Base-by-base conservation (phyloP, 768 basidiomycete species). In the Vararia minispora region DNA sequence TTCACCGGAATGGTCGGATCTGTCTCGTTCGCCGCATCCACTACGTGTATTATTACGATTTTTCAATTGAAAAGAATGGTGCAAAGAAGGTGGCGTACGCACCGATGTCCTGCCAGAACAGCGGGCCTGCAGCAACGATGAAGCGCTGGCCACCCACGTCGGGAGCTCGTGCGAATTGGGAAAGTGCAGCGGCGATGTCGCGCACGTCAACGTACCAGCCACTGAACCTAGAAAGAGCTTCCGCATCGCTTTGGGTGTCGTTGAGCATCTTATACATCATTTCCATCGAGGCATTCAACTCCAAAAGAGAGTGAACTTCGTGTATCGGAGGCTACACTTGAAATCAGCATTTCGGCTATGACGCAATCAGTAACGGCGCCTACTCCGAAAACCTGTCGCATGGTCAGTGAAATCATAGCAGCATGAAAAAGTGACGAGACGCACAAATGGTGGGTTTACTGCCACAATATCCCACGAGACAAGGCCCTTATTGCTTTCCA, bases 361-460 rank as follows among this genome's bases (percentile, higher is more conserved):
- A 7, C 18, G 16, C 11, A 1, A n/a, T n/a, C 11, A 1, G 22
- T n/a, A 20, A 12, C 28, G 11, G n/a, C n/a, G 7, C 26, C 9
- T 20, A 24, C 43, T 27, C 43, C 43, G 2, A 44, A 49, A 20
- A 49, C 25, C 11, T 2, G n/a, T n/a, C n/a, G n/a, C n/a, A n/a
- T n/a, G n/a, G n/a, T n/a, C n/a, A n/a, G n/a, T n/a, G n/a, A n/a
- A n/a, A n/a, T n/a, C n/a, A n/a, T n/a, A n/a, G n/a, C n/a, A n/a
- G n/a, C n/a, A n/a, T n/a, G n/a, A n/a, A n/a, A n/a, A n/a, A n/a
- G n/a, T n/a, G n/a, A n/a, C n/a, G n/a, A n/a, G n/a, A 44, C 40
- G 35, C 35, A 74, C 71, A 40, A 58, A 71, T 9, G 77, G 72
- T 16, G 77, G 77, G 48, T 71, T 71, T 26, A 78, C 43, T 7